Conservation (phyloP, 208 protist species). For the Trypanosoma lewisi region DNA sequence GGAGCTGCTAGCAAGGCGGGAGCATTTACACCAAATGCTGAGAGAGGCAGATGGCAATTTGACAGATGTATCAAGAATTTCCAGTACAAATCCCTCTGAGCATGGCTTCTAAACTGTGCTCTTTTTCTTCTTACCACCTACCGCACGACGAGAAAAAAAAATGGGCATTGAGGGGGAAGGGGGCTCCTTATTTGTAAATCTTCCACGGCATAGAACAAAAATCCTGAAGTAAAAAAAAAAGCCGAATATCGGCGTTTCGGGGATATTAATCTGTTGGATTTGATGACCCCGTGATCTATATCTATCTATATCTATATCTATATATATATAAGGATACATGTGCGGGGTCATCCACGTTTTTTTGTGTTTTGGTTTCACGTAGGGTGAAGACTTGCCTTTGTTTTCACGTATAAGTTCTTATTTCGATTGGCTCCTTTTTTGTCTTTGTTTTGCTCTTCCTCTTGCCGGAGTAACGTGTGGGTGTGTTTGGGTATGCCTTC, state of each 20-base stretch:
- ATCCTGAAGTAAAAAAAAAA: too few relatives aligned
- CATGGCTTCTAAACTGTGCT: slow-evolving; percentile 16
- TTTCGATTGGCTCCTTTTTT: too few relatives aligned
- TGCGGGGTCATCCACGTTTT: too few relatives aligned
- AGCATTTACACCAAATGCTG: slow-evolving; percentile 30
- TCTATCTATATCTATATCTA: background rate
- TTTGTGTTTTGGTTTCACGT: background rate
- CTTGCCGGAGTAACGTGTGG: too few relatives aligned
- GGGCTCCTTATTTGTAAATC: background rate
- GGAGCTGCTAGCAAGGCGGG: slow-evolving; percentile 26
- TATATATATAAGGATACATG: background rate
- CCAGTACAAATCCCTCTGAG: slow-evolving; percentile 21
- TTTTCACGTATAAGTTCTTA: too few relatives aligned
- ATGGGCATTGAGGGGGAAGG: background rate
- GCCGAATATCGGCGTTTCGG: background rate
- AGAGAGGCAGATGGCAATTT: slow-evolving; percentile 16
- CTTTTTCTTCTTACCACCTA: background rate
- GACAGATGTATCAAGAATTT: slow-evolving; percentile 10
- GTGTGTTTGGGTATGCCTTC: too few relatives aligned
- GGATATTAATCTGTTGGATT: background rate
- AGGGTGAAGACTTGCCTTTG: too few relatives aligned
- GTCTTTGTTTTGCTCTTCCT: too few relatives aligned
- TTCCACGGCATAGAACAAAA: too few relatives aligned
- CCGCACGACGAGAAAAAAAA: background rate
- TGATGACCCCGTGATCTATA: background rate